These are phyloP conservation scores for Aspergillus incahuasiensis DNA, from an alignment of 495 filamentous ascomycete species.

Conservation along the genomic window DNA sequence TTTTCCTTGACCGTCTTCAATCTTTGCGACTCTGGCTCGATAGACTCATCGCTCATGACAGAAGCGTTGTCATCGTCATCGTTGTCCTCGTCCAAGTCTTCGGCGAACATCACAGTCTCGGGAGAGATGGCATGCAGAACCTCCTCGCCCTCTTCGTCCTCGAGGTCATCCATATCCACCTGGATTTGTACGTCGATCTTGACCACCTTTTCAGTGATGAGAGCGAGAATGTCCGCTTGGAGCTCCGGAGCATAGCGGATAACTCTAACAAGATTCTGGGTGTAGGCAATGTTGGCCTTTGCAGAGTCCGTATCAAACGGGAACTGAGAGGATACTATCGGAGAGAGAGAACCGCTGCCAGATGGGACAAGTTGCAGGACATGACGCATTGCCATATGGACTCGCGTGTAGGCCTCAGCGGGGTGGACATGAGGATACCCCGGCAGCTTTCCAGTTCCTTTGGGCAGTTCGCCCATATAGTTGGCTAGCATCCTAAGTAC, in stretches of 20 bases:
- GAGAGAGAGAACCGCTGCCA: conserved; percentile 63
- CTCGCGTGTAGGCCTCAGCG: conserved; percentile 57
- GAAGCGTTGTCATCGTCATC: conserved; percentile 58
- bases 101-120: conserved; percentile 31
- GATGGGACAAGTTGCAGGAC: conserved; percentile 73
- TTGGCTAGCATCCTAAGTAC: conserved; percentile 76
- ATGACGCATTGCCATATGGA: conserved; percentile 71
- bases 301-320: conserved; percentile 70
- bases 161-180: conserved; percentile 81
- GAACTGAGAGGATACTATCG: conserved; percentile 61
- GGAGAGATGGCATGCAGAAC: conserved; percentile 34
- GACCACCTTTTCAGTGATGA: conserved; percentile 78
- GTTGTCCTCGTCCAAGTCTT: conserved; percentile 51
- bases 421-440: conserved; percentile 56
- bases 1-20: conserved; percentile 66
- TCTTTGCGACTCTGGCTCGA: conserved; percentile 45
- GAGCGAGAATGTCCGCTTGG: conserved; percentile 72
- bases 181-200: conserved; percentile 95
- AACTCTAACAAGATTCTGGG: conserved; percentile 71
- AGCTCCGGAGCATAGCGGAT: conserved; percentile 73
- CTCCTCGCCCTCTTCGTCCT: conserved; percentile 62
- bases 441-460: conserved; percentile 52
- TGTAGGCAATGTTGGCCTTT: conserved; percentile 67
- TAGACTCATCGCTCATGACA: conserved; percentile 37
- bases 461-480: conserved; percentile 57